Evolutionary conservation across 1,284 basidiomycete species (phyloP), one percentile per base, ranked within the genome.

Genomic region (Meripilus lineatus): DNA sequence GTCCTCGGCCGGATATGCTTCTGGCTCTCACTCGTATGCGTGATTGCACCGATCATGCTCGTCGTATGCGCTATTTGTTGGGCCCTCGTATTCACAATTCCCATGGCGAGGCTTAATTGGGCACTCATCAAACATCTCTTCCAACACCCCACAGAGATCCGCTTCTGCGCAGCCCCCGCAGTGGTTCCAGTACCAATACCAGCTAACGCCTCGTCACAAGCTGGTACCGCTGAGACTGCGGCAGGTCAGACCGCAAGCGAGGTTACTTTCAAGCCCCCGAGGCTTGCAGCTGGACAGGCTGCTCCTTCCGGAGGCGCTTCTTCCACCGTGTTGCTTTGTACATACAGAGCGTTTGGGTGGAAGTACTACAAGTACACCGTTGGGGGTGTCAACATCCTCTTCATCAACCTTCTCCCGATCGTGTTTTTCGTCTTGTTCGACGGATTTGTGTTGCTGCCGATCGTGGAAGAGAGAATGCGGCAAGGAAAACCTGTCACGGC

Each of bases 341-440:
- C 89, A 2, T 99, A 99, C 66, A 82, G 84, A 30, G 96, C 96
- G 1, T 75, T 88, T 37, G 96, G 95, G 1, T 69, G 81, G 56
- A 81, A 96, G 65, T 99, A 97, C 69, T 98, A 93, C 85, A 99
- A 99, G 74, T 99, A 99, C 66, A 99, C 96, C 2, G 79, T 99
- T 38, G 93, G 95, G 20, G 96, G 96, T 21, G 93, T 99, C 55
- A 99, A 99, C 74, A 98, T 99, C 62, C 69, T 99, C 51, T 99
- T 99, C 65, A 81, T 99, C 70, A 97, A 99, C 68, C 85, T 98
- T 43, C 66, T 99, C 23, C 89, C 93, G 1, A 67, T 98, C 42
- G 93, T 99, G 7, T 91, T 96, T 64, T 93, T 99, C 68, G 92
- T 90, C 57, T 96, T 99, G 58, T 77, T 96, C 51, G 94, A 97